A percentile compares a stretch with the other conserved stretches of the same genome.
Evolutionary conservation across 352 stramenopile genomes (phyloP).

Genomic region (Globisporangium cederbergense): DNA sequence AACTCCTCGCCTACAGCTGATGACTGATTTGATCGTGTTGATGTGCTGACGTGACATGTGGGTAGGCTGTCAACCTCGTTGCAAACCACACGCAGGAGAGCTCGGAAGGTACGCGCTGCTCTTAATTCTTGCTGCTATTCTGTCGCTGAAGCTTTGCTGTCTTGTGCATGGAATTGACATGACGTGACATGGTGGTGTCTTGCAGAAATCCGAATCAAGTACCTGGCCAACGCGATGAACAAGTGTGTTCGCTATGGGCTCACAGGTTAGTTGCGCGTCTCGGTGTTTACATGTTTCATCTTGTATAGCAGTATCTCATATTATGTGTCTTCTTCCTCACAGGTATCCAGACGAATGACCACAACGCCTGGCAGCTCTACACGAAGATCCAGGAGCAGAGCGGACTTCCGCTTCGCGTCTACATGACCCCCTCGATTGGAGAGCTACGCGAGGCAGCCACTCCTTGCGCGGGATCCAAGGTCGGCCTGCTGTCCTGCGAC

Average conservation of each 20-base stretch:
- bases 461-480: slow-evolving; percentile 31
- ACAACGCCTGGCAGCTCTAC: slow-evolving; percentile 80
- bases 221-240: slow-evolving; percentile 51
- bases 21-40: background rate
- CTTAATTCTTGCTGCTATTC: background rate
- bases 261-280: slow-evolving; percentile 32
- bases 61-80: slow-evolving; percentile 63
- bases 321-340: background rate
- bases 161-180: background rate
- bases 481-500: slow-evolving; percentile 71
- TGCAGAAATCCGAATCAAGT: slow-evolving; percentile 58
- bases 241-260: slow-evolving; percentile 73
- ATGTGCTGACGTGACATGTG: background rate
- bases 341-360: slow-evolving; percentile 86
- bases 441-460: slow-evolving; percentile 50
- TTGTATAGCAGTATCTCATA: background rate
- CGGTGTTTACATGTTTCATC: background rate
- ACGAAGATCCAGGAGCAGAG: slow-evolving; percentile 52
- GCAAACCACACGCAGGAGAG: slow-evolving; percentile 68
- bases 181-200: background rate
- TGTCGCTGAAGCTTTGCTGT: background rate
- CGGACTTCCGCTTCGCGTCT: slow-evolving; percentile 70
- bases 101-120: slow-evolving; percentile 40
- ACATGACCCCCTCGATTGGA: slow-evolving; percentile 67
- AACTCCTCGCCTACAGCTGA: background rate